Evolutionary conservation across 352 stramenopile genomes (phyloP), one percentile per base, ranked within the genome.

Genomic region (Phytopythium mirpurense): DNA sequence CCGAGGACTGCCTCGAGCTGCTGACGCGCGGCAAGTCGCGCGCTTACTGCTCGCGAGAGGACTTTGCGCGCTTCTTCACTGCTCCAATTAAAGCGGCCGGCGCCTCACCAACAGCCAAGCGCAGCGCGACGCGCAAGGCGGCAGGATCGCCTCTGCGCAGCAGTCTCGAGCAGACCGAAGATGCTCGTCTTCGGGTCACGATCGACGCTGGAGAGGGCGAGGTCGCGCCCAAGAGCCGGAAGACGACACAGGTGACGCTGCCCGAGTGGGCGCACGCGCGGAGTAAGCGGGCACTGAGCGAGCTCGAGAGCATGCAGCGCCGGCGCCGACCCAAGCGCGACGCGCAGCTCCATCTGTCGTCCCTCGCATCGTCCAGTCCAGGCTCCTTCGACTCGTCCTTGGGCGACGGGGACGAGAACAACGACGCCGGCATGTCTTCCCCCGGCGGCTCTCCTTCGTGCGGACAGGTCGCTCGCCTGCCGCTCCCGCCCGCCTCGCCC

Each of bases 261-360:
- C 78, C 81, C 2, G 51, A 71, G 14, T 91, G 81, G 81, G 81
- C 81, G 1, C 76, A 83, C 40, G 66, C 70, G 24, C 63, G 81
- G 29, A 89, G 76, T 54, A 91, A 91, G 45, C 67, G 78, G 9
- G 81, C 81, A 21, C 54, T 91, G 0, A 69, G 70, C 16, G 74
- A 89, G 42, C 63, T 91, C 19, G 69, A 88, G 21, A 59, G 46
- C 11, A 34, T 78, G 23, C 54, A 67, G 24, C 63, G 59, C 29
- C 51, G 52, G 10, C 63, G 55, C 2, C 34, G 67, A n/a, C 54
- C 24, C 4, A 45, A 35, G 8, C 48, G 32, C 24, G 27, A 10
- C 16, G 38, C n/a, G 11, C 37, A 47, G 11, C 16, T 58, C 16
- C n/a, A 24, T 14, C 23, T 58, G 26, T 37, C 38, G 26, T 52